phyloP scores from a whole-genome alignment of 2,329 filamentous ascomycete species.

The Aspergillus nomiae region DNA sequence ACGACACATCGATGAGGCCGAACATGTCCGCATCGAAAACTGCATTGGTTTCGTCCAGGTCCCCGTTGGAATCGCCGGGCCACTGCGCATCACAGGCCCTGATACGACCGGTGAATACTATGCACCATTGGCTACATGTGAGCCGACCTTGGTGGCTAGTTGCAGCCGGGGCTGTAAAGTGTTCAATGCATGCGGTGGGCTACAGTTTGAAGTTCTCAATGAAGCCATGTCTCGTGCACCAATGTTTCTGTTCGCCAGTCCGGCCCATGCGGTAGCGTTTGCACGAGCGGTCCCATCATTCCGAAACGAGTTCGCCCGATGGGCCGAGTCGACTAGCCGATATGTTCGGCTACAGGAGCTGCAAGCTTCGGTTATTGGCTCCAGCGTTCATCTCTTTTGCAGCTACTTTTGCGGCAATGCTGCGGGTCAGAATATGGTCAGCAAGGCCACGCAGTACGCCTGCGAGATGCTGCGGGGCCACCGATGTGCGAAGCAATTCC shows the following conservation, averaged over 20 bases:
- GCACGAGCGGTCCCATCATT: neutral
- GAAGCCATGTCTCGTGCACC: slow-evolving; percentile 27
- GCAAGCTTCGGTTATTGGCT: slow-evolving; percentile 23
- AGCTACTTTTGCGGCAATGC: slow-evolving; percentile 30
- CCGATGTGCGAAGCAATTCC: neutral
- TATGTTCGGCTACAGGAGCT: slow-evolving; percentile 10
- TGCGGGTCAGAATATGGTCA: slow-evolving; percentile 35
- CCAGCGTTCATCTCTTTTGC: slow-evolving; percentile 26
- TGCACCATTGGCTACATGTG: slow-evolving; percentile 32
- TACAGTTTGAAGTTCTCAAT: slow-evolving; percentile 20
- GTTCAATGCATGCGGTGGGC: slow-evolving; percentile 21
- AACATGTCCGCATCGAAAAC: slow-evolving; percentile 7
- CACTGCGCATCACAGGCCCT: slow-evolving; percentile 1
- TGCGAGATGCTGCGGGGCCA: slow-evolving; percentile 17
- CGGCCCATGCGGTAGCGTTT: slow-evolving; percentile 24
- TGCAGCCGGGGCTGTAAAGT: slow-evolving; percentile 34
- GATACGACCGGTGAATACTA: slow-evolving; percentile 5
- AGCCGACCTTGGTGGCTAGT: slow-evolving; percentile 31
- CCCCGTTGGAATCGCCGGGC: slow-evolving; percentile 9
- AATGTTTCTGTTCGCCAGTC: slow-evolving; percentile 25
- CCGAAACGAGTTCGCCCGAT: neutral
- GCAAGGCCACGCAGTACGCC: slow-evolving; percentile 29
- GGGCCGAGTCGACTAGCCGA: slow-evolving; percentile 10
- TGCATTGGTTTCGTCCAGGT: slow-evolving; percentile 13
- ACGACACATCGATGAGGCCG: neutral